Evolutionary conservation across 176 grass and related monocot genomes (phyloP).

Genomic region (Juncus effusus): DNA sequence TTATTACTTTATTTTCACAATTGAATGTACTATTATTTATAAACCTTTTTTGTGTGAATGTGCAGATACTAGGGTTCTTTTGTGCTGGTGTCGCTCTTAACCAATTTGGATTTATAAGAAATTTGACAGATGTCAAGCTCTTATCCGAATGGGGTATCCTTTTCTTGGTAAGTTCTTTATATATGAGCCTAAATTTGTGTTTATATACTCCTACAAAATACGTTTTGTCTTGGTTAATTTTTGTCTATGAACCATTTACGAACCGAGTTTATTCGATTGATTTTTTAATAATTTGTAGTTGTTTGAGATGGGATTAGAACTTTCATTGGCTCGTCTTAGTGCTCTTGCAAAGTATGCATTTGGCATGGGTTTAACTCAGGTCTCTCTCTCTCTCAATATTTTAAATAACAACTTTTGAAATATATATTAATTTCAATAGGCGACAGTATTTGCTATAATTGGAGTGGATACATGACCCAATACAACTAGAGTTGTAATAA

Average conservation of each 20-base stretch:
- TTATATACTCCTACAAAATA: too few relatives aligned
- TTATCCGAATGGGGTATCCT: conserved; percentile 98
- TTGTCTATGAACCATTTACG: background rate
- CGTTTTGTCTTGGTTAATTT: background rate
- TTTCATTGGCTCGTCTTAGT: conserved; percentile 82
- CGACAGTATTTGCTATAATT: too few relatives aligned
- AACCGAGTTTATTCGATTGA: background rate
- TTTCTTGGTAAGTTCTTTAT: conserved; percentile 53
- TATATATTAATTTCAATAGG: too few relatives aligned
- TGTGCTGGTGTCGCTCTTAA: conserved; percentile 91
- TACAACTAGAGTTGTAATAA: too few relatives aligned
- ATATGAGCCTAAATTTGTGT: background rate
- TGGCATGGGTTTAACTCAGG: conserved; percentile 92
- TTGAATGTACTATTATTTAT: too few relatives aligned
- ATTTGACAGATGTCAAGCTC: conserved; percentile 93
- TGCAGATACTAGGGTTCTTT: conserved; percentile 95
- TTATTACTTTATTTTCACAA: background rate
- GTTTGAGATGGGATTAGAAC: conserved; percentile 98
- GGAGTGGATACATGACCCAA: too few relatives aligned
- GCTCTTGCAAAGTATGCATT: conserved; percentile 98
- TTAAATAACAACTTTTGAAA: background rate
- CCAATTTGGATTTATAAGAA: conserved; percentile 96
- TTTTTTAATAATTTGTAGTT: conserved; percentile 37
- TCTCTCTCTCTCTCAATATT: conserved; percentile 20
- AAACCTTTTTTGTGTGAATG: conserved; percentile 3